Percentiles rank a stretch among this genome's conserved stretches.
Evolutionary conservation across 345 rosid genomes (phyloP).

Genomic region (Eucalyptus marginata): DNA sequence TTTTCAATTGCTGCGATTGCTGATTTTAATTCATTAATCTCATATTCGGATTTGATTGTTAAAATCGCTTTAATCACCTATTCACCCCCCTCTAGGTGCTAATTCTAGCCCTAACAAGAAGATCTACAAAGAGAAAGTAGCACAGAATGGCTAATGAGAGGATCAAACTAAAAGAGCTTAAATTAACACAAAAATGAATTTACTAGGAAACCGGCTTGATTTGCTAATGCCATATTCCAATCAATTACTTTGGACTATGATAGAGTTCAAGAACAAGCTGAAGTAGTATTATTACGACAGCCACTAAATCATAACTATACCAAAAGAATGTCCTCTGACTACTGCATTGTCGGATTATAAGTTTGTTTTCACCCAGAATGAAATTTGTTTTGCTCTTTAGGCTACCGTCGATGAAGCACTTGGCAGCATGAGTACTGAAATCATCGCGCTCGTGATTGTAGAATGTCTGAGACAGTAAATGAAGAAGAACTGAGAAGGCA

Average conservation of each 20-base stretch:
- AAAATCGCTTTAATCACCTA: too few species aligned
- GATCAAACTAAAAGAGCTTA: neutral
- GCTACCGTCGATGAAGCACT: neutral
- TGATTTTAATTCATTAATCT: too few species aligned
- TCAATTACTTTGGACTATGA: neutral
- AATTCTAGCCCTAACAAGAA: too few species aligned
- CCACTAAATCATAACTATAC: neutral
- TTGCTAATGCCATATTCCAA: neutral
- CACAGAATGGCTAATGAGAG: neutral
- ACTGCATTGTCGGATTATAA: neutral
- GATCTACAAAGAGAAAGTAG: constrained; percentile 21
- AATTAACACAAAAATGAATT: neutral
- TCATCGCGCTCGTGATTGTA: neutral
- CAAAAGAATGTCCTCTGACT: neutral
- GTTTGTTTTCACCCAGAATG: neutral
- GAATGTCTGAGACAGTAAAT: neutral
- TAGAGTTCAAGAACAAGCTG: neutral
- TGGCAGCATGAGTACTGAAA: neutral
- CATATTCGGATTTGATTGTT: too few species aligned
- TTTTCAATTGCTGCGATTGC: too few species aligned
- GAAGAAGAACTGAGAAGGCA: neutral
- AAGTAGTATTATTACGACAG: neutral
- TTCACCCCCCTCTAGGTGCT: too few species aligned
- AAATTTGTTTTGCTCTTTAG: neutral
- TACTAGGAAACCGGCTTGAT: neutral